phyloP scores from a whole-genome alignment of 2,329 filamentous ascomycete genomes.

The Alternaria alternata region DNA sequence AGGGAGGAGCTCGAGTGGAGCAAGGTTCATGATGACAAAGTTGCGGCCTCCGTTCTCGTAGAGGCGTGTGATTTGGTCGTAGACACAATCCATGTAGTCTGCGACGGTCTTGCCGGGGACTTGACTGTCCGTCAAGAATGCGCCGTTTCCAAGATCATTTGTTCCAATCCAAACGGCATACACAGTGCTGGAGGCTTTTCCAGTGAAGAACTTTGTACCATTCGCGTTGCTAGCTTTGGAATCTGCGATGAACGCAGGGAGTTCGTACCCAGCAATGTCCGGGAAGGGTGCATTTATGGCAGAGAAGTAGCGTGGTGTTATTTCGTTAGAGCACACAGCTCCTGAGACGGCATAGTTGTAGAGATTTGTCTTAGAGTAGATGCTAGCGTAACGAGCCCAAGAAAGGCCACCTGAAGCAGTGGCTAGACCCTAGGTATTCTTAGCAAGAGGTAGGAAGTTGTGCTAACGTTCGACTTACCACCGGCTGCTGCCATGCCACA shows the following conservation, averaged over 20 bases:
- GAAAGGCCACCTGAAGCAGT: slow-evolving; percentile 71
- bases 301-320: slow-evolving; percentile 65
- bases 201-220: slow-evolving; percentile 54
- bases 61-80: slow-evolving; percentile 67
- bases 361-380: slow-evolving; percentile 63
- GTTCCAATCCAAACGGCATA: slow-evolving; percentile 84
- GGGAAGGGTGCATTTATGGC: slow-evolving; percentile 66
- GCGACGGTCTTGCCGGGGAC: slow-evolving; percentile 65
- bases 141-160: slow-evolving; percentile 75
- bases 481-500: slow-evolving; percentile 62
- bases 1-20: slow-evolving; percentile 72
- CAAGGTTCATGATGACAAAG: slow-evolving; percentile 76
- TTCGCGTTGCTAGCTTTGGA: slow-evolving; percentile 42
- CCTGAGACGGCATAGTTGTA: slow-evolving; percentile 77
- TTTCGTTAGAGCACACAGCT: slow-evolving; percentile 74
- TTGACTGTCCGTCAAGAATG: slow-evolving; percentile 72
- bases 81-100: slow-evolving; percentile 74
- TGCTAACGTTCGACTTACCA: slow-evolving; percentile 42
- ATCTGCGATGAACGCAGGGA: slow-evolving; percentile 59
- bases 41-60: slow-evolving; percentile 72
- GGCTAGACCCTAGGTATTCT: slow-evolving; percentile 49
- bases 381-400: slow-evolving; percentile 73
- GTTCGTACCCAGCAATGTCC: slow-evolving; percentile 58
- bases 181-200: slow-evolving; percentile 67
- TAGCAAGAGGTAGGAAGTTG: slow-evolving; percentile 2